A percentile compares a stretch with the other conserved stretches of the same genome.
phyloP scores from a whole-genome alignment of 331 rosid species.

The Telfairia occidentalis region DNA sequence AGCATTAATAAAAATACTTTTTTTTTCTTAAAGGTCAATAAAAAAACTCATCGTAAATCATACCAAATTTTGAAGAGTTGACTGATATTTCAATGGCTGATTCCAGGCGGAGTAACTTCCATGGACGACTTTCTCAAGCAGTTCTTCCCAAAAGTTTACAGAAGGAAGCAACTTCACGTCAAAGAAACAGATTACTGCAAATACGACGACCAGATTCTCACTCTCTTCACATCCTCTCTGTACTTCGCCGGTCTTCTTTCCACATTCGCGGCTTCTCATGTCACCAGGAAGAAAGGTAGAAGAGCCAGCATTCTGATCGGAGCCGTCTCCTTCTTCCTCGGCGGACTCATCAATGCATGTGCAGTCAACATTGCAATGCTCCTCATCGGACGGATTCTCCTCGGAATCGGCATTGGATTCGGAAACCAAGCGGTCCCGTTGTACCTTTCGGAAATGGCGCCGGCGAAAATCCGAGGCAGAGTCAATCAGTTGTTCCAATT shows the following conservation, averaged over 20 bases:
- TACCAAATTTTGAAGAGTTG: neutral
- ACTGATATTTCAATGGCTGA: neutral
- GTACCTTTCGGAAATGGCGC: constrained; percentile 86
- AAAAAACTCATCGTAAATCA: too few relatives aligned
- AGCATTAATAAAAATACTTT: too few relatives aligned
- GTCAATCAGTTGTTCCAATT: constrained; percentile 77
- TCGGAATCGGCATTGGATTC: constrained; percentile 73
- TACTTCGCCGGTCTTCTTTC: constrained; percentile 69
- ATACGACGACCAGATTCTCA: constrained; percentile 67
- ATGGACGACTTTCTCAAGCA: constrained; percentile 67
- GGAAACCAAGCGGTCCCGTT: constrained; percentile 89
- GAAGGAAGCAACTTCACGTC: constrained; percentile 43
- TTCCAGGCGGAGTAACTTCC: constrained; percentile 69
- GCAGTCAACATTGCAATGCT: constrained; percentile 55
- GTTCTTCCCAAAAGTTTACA: constrained; percentile 56
- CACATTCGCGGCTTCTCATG: constrained; percentile 55
- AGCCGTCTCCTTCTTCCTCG: constrained; percentile 51
- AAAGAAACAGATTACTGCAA: constrained; percentile 75
- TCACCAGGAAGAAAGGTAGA: constrained; percentile 62
- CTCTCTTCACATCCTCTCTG: constrained; percentile 76
- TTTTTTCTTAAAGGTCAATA: too few relatives aligned
- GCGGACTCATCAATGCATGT: constrained; percentile 58
- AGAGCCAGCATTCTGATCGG: constrained; percentile 65
- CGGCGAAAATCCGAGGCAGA: constrained; percentile 59
- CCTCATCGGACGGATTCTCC: constrained; percentile 59